phyloP scores from a whole-genome alignment of 1,284 basidiomycete species.

The Sanghuangporus weigelae region DNA sequence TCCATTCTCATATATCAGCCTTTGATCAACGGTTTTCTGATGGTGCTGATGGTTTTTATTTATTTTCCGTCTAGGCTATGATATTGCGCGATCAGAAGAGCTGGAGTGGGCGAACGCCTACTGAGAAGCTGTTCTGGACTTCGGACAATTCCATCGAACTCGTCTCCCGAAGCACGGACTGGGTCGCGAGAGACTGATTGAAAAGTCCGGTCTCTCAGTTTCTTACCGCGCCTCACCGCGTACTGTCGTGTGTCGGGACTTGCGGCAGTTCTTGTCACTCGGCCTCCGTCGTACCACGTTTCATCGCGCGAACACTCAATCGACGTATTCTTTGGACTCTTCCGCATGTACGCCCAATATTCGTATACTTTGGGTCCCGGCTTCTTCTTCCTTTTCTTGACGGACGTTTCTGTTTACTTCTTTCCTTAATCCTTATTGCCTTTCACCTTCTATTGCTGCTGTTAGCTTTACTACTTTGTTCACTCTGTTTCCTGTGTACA shows the following conservation, averaged over 20 bases:
- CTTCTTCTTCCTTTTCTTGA: background rate
- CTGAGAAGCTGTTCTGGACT: constrained; percentile 86
- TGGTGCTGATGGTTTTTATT: constrained; percentile 18
- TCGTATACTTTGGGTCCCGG: background rate
- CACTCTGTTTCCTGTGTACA: background rate
- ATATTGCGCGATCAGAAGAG: constrained; percentile 89
- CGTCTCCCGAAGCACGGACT: constrained; percentile 74
- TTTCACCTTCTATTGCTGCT: background rate
- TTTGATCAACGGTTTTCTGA: constrained; percentile 1
- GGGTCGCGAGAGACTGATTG: constrained; percentile 66
- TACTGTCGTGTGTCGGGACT: background rate
- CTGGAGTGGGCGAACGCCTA: constrained; percentile 84
- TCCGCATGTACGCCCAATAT: background rate
- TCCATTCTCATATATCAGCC: background rate
- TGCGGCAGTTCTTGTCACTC: background rate
- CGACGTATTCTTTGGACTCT: background rate
- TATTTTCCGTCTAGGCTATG: constrained; percentile 60
- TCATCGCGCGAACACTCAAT: background rate
- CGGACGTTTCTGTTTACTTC: background rate
- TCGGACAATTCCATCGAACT: constrained; percentile 82
- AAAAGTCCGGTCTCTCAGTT: background rate
- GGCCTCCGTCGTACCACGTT: background rate
- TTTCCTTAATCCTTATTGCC: background rate
- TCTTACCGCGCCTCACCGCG: background rate
- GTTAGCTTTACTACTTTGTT: background rate